Evolutionary conservation across 345 rosid genomes (phyloP).

Genomic region (Eucalyptus erythrocorys): DNA sequence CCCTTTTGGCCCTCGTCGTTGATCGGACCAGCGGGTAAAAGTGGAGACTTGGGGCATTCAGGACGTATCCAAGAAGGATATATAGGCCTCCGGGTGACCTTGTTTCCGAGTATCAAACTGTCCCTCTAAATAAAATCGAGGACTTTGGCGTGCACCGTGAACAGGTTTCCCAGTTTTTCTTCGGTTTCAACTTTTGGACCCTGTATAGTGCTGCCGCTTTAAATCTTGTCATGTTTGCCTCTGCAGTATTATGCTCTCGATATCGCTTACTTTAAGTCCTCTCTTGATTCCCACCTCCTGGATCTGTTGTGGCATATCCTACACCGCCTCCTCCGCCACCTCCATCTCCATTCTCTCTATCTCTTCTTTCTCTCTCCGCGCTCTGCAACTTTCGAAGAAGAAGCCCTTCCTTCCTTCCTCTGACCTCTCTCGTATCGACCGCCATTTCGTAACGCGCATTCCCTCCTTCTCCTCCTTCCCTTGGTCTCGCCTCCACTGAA

Average conservation of each 20-base stretch:
- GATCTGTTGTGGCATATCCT: constrained; percentile 95
- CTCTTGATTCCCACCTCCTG: constrained; percentile 92
- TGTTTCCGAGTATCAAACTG: constrained; percentile 88
- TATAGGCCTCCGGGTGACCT: constrained; percentile 73
- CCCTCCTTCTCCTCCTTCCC: no score
- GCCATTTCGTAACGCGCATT: no score
- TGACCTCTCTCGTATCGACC: no score
- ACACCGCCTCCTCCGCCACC: no score
- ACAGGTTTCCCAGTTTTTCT: constrained; percentile 71
- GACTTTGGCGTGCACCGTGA: constrained; percentile 95
- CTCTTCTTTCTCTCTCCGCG: no score
- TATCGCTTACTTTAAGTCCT: constrained; percentile 91
- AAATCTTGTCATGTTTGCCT: neutral
- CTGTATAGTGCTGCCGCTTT: neutral
- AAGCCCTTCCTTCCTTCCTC: no score
- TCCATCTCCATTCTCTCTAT: no score
- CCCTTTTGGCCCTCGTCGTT: constrained; percentile 91
- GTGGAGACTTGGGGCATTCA: constrained; percentile 98
- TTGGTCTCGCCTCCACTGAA: no score
- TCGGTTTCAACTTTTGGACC: neutral
- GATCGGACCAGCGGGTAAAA: constrained; percentile 99
- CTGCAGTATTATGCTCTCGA: constrained; percentile 87
- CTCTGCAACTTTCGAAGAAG: no score
- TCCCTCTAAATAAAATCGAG: constrained; percentile 88
- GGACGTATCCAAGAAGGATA: constrained; percentile 93